phyloP scores from a whole-genome alignment of 2,329 filamentous ascomycete genomes.

The Cladosporium sp. region DNA sequence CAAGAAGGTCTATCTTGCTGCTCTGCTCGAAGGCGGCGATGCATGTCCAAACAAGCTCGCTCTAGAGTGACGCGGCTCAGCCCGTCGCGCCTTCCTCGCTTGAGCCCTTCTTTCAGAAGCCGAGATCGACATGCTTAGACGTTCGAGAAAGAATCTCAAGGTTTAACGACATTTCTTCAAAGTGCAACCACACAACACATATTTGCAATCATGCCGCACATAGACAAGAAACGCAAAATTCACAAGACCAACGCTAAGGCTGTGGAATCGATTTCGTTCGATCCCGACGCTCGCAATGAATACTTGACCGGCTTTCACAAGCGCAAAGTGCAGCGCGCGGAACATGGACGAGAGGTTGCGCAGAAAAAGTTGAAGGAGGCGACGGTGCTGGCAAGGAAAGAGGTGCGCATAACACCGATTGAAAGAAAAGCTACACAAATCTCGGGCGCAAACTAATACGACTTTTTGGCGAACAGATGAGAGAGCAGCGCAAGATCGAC shows the following conservation, averaged over 20 bases:
- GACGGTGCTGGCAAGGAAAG: slow-evolving; percentile 66
- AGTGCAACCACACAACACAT: neutral
- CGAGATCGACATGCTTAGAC: slow-evolving; percentile 11
- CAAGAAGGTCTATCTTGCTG: neutral
- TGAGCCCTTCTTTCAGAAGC: slow-evolving; percentile 2
- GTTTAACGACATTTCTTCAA: no score
- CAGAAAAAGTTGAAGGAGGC: slow-evolving; percentile 74
- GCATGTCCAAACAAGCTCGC: slow-evolving; percentile 3
- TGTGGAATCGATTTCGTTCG: slow-evolving; percentile 76
- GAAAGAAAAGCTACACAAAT: no score
- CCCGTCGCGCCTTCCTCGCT: neutral
- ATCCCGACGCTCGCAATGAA: slow-evolving; percentile 72
- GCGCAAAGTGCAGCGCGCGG: slow-evolving; percentile 80
- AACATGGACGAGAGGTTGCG: slow-evolving; percentile 78
- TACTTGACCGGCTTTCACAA: slow-evolving; percentile 97
- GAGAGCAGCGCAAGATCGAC: slow-evolving; percentile 76
- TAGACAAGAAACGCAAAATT: neutral
- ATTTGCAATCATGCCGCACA: slow-evolving; percentile 12
- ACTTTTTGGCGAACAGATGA: slow-evolving; percentile 55
- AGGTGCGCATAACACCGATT: slow-evolving; percentile 52
- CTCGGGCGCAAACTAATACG: neutral
- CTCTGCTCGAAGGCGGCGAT: neutral
- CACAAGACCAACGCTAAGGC: slow-evolving; percentile 33
- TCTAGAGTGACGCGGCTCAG: slow-evolving; percentile 3
- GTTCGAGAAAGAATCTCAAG: neutral